Evolutionary conservation across 78 protist species (phyloP).

Genomic region (Dictyostelium discoideum): dicty_2.7 NC_007088.5:3030001-3030500

Average conservation of each 20-base stretch:
- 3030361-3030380: constrained; percentile 72
- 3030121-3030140: constrained; percentile 42
- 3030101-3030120: constrained; percentile 27
- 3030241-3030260: constrained; percentile 78
- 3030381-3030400: constrained; percentile 53
- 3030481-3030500: constrained; percentile 77
- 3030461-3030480: constrained; percentile 74
- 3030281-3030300: constrained; percentile 25
- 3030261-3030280: constrained; percentile 57
- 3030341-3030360: constrained; percentile 82
- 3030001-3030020: neutral
- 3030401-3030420: constrained; percentile 55
- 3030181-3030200: constrained; percentile 83
- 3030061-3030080: constrained; percentile 15
- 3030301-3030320: constrained; percentile 7
- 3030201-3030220: constrained; percentile 77
- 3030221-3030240: constrained; percentile 66
- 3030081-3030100: constrained; percentile 23
- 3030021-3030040: constrained; percentile 8
- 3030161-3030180: constrained; percentile 86
- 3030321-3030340: constrained; percentile 78
- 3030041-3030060: neutral
- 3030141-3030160: constrained; percentile 31
- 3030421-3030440: constrained; percentile 65
- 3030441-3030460: constrained; percentile 49